Evolutionary conservation across 2,329 filamentous ascomycete genomes (phyloP).

Genomic region (Nigrospora osmanthi): DNA sequence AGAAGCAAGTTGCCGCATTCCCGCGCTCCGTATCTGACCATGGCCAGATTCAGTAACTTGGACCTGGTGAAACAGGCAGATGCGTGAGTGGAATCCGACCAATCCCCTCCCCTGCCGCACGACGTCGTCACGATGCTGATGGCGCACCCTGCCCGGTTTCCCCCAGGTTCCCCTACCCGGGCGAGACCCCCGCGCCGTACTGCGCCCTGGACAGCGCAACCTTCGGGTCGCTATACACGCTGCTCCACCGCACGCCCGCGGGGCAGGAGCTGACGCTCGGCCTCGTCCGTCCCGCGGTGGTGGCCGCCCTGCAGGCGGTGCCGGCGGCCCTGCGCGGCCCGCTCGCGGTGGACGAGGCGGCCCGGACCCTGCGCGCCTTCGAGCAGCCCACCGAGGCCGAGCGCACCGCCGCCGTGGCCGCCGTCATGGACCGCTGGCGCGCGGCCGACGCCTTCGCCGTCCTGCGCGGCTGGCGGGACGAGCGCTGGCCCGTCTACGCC

Average conservation of each 20-base stretch:
- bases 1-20: background rate
- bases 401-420: conserved; percentile 48
- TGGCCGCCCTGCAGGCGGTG: conserved; percentile 38
- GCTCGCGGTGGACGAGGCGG: conserved; percentile 51
- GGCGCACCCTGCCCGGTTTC: background rate
- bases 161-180: conserved; percentile 68
- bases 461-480: conserved; percentile 71
- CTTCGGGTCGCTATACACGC: conserved; percentile 47
- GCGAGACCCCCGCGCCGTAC: conserved; percentile 49
- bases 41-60: conserved; percentile 28
- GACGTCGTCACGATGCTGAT: no score
- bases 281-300: conserved; percentile 22
- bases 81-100: conserved; percentile 33
- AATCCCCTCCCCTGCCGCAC: background rate
- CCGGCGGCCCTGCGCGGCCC: conserved; percentile 45
- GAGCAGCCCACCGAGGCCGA: conserved; percentile 49
- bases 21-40: background rate
- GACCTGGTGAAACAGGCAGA: conserved; percentile 48
- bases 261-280: conserved; percentile 19
- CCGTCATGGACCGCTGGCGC: conserved; percentile 60
- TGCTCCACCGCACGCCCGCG: conserved; percentile 26
- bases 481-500: conserved; percentile 72
- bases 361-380: conserved; percentile 58
- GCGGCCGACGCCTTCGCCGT: conserved; percentile 65
- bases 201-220: conserved; percentile 39